These are phyloP conservation scores for Parastagonospora avenae DNA, from an alignment of 2,329 filamentous ascomycete species.

Conservation along the genomic window DNA sequence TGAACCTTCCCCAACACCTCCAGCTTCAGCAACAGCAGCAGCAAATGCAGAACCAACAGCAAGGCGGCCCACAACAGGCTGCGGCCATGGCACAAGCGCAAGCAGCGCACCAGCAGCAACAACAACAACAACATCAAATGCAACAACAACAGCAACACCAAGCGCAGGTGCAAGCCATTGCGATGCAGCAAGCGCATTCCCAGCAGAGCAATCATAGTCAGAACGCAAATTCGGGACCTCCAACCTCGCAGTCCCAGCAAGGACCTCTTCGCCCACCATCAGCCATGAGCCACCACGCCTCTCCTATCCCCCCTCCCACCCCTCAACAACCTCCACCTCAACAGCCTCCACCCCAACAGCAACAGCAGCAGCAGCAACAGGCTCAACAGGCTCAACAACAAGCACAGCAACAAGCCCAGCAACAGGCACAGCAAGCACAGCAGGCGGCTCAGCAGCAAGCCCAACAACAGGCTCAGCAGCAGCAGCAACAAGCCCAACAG, in stretches of 20 bases:
- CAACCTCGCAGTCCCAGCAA: conserved; percentile 43
- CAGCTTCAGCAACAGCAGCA: conserved; percentile 53
- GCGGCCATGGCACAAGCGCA: conserved; percentile 56
- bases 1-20: conserved; percentile 42
- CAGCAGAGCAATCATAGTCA: conserved; percentile 57
- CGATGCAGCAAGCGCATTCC: conserved; percentile 56
- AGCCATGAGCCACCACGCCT: conserved; percentile 47
- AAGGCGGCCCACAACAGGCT: conserved; percentile 44
- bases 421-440: conserved; percentile 29
- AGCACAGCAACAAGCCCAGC: conserved; percentile 33
- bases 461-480: conserved; percentile 16
- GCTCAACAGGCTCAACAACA: conserved; percentile 42
- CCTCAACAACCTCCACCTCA: conserved; percentile 45
- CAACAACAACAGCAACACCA: conserved; percentile 47
- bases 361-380: conserved; percentile 48
- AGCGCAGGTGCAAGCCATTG: conserved; percentile 51
- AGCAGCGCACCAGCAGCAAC: conserved; percentile 48
- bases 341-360: conserved; percentile 46
- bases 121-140: conserved; percentile 51
- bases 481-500: neutral
- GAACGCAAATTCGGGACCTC: conserved; percentile 46
- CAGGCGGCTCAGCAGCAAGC: conserved; percentile 30
- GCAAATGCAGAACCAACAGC: conserved; percentile 50
- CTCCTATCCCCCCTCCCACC: conserved; percentile 44
- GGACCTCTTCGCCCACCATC: conserved; percentile 47